These are phyloP conservation scores for Scleroderma bovista DNA, from an alignment of 768 basidiomycete species.

Conservation along the genomic window DNA sequence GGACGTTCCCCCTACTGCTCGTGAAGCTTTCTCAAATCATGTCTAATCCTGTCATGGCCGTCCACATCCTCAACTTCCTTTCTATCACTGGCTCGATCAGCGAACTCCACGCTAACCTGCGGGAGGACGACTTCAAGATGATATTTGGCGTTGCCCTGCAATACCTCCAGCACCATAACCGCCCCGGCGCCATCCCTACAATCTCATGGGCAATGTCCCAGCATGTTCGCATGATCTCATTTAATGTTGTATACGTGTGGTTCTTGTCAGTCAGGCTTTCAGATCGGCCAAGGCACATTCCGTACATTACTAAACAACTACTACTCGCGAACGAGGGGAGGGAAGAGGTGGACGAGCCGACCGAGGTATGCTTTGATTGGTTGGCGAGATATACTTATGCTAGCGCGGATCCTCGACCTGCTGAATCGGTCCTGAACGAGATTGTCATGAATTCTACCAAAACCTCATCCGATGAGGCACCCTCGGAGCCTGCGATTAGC, in stretches of 20 bases:
- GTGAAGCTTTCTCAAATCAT: conserved; percentile 90
- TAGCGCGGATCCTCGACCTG: conserved; percentile 87
- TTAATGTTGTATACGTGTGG: conserved; percentile 91
- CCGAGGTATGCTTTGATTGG: conserved; percentile 98
- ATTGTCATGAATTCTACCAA: conserved; percentile 61
- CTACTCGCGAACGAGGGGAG: conserved; percentile 79
- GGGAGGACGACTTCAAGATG: conserved; percentile 84
- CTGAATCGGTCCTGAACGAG: conserved; percentile 71
- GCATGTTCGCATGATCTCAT: conserved; percentile 85
- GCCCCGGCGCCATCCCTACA: conserved; percentile 48
- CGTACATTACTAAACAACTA: conserved; percentile 82
- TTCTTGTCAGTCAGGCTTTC: conserved; percentile 82
- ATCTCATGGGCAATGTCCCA: conserved; percentile 86
- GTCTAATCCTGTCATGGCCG: conserved; percentile 87
- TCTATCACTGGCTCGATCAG: conserved; percentile 79
- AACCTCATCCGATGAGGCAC: conserved; percentile 11
- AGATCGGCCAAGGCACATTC: conserved; percentile 75
- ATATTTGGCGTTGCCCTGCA: conserved; percentile 92
- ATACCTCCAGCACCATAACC: conserved; percentile 89
- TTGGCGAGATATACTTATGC: conserved; percentile 91
- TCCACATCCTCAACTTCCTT: conserved; percentile 94
- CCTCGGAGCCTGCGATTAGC: conserved; percentile 36
- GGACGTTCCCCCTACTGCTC: conserved; percentile 71
- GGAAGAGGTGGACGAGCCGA: conserved; percentile 73
- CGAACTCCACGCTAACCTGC: conserved; percentile 82